Conservation (phyloP, 495 filamentous ascomycete species). For the Xylaria sp. region DNA sequence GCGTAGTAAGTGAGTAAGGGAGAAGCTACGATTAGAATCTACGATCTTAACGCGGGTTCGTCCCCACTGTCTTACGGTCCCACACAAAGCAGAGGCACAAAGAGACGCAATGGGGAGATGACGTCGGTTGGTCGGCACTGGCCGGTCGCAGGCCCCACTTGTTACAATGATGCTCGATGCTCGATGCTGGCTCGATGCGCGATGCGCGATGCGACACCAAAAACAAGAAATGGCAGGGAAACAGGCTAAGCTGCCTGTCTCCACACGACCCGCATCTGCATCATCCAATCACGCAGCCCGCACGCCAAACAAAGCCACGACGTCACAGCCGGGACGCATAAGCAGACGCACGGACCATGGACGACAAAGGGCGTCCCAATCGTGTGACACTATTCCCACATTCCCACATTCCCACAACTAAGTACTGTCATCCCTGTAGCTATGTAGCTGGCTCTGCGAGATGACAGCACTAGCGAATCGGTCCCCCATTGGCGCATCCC, state of each 20-base stretch:
- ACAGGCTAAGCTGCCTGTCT: slow-evolving; percentile 4
- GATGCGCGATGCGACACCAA: slow-evolving; percentile 9
- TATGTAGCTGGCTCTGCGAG: background rate
- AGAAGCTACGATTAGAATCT: background rate
- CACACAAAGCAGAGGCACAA: background rate
- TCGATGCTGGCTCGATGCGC: too few relatives aligned
- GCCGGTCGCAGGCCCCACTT: background rate
- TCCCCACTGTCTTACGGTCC: too few relatives aligned
- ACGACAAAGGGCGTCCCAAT: background rate
- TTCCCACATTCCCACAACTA: too few relatives aligned
- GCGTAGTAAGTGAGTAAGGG: background rate
- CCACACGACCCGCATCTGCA: background rate
- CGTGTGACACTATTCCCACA: slow-evolving; percentile 16
- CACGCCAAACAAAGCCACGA: slow-evolving; percentile 32
- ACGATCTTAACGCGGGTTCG: background rate
- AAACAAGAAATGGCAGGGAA: slow-evolving; percentile 34
- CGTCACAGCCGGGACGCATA: slow-evolving; percentile 32
- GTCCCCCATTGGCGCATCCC: slow-evolving; percentile 10
- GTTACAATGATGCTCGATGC: background rate
- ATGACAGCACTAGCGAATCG: slow-evolving; percentile 16
- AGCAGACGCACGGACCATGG: background rate
- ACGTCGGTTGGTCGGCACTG: slow-evolving; percentile 13
- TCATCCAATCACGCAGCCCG: slow-evolving; percentile 15
- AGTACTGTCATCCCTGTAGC: slow-evolving; percentile 9
- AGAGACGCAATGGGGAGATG: slow-evolving; percentile 15